phyloP scores from a whole-genome alignment of 768 basidiomycete species.

The Mycena vitilis region DNA sequence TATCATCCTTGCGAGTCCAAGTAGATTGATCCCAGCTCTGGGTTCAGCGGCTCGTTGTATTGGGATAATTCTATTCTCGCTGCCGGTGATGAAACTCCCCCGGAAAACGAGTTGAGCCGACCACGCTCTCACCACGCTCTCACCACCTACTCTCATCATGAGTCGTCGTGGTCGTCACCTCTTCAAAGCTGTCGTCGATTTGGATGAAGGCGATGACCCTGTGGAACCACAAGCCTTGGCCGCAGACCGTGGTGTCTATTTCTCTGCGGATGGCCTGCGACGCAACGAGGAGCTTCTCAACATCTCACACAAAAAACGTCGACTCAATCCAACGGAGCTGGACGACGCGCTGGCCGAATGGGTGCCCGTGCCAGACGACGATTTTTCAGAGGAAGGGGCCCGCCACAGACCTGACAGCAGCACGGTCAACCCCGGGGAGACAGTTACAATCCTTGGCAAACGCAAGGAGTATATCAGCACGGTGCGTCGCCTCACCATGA shows the following conservation, averaged over 20 bases:
- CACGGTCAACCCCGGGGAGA: no score
- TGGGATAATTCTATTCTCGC: no score
- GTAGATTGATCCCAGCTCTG: no score
- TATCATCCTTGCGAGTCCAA: no score
- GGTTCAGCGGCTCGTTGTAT: no score
- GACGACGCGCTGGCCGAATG: background rate
- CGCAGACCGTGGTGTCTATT: constrained; percentile 7
- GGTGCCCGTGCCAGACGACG: background rate
- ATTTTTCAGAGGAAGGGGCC: background rate
- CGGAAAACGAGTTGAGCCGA: no score
- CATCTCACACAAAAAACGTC: constrained; percentile 3
- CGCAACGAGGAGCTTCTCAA: constrained; percentile 5
- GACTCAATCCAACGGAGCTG: background rate
- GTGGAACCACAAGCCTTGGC: no score
- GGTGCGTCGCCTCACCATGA: background rate
- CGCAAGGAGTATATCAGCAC: constrained; percentile 11
- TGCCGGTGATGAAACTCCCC: no score
- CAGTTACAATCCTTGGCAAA: background rate
- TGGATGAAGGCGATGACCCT: background rate
- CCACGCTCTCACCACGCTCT: no score
- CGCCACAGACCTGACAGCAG: no score
- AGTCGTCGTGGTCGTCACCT: no score
- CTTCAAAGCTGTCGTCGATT: background rate
- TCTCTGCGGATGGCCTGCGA: background rate
- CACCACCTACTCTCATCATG: no score